Evolutionary conservation across 2,329 filamentous ascomycete genomes (phyloP).

Genomic region (Blastomyces parvus): DNA sequence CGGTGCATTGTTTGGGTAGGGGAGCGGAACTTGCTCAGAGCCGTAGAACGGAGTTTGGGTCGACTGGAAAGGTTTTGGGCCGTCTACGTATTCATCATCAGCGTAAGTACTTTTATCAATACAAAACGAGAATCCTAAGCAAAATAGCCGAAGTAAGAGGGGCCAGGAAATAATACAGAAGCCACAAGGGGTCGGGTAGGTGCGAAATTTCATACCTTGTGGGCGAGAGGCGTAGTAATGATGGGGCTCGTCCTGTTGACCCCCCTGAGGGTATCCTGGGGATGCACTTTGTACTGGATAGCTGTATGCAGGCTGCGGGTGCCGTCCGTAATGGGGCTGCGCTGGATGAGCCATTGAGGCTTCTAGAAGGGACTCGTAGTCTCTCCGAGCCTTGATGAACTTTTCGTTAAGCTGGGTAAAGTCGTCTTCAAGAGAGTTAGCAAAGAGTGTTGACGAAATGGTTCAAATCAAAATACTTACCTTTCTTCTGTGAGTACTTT

Average conservation of each 20-base stretch:
- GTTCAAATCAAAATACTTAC: conserved; percentile 38
- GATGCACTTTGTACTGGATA: conserved; percentile 28
- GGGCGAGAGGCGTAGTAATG: conserved; percentile 56
- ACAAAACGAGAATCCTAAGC: background rate
- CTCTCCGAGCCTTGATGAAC: conserved; percentile 95
- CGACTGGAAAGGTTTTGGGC: conserved; percentile 35
- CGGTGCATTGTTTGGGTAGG: conserved; percentile 31
- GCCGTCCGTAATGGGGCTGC: conserved; percentile 45
- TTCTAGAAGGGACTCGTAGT: conserved; percentile 93
- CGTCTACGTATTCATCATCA: conserved; percentile 28
- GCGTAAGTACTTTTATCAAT: conserved; percentile 28
- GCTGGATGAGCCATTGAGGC: conserved; percentile 94
- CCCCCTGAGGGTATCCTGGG: conserved; percentile 27
- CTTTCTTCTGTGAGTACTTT: conserved; percentile 99
- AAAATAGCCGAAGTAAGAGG: conserved; percentile 35
- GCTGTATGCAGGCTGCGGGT: conserved; percentile 27
- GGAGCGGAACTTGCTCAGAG: conserved; percentile 42
- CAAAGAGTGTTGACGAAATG: background rate
- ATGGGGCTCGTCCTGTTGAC: conserved; percentile 49
- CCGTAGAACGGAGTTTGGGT: conserved; percentile 57
- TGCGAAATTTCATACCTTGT: conserved; percentile 25
- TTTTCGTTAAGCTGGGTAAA: conserved; percentile 98
- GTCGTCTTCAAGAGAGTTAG: conserved; percentile 56
- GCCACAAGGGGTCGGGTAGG: too few species aligned
- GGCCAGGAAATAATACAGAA: conserved; percentile 26